phyloP scores from a whole-genome alignment of 2,329 filamentous ascomycete species.

The Trichoderma pleuroti region DNA sequence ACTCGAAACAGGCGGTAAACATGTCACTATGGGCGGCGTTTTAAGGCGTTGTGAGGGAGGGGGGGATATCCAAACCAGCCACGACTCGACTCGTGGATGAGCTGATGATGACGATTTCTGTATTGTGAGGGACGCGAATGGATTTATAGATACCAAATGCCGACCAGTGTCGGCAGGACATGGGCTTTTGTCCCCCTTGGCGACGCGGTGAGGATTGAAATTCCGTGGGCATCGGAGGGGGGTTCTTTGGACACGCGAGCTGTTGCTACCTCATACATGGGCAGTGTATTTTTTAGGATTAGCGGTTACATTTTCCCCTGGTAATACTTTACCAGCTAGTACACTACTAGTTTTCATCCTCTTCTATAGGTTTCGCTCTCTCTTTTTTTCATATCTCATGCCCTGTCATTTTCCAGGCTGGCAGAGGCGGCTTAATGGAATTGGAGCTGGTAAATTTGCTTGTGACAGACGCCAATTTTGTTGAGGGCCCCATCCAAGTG shows the following conservation, averaged over 20 bases:
- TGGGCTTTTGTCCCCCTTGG: not conserved
- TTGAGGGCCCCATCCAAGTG: constrained; percentile 19
- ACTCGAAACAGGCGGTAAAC: constrained; percentile 51
- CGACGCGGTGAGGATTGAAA: not conserved
- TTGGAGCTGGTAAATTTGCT: constrained; percentile 6
- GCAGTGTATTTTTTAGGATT: constrained; percentile 11
- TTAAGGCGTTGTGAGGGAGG: constrained; percentile 10
- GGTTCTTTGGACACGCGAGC: not conserved
- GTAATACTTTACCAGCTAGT: not conserved
- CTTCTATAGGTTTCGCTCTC: not conserved
- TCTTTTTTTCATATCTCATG: not conserved
- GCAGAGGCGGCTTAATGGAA: not conserved
- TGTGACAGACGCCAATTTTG: constrained; percentile 22
- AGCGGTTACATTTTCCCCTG: not conserved
- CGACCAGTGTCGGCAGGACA: not conserved
- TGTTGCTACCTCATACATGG: not conserved
- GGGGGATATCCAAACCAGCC: not conserved
- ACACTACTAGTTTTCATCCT: not conserved
- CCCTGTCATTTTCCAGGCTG: constrained; percentile 1
- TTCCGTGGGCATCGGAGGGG: not conserved
- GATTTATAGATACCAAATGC: constrained; percentile 14
- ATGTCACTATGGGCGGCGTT: constrained; percentile 15
- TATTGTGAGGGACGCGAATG: not conserved
- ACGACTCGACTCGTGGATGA: constrained; percentile 9
- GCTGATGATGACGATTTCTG: constrained; percentile 27